Base-by-base conservation (phyloP, 495 filamentous ascomycete species). In the Neurospora tetrasperma region DNA sequence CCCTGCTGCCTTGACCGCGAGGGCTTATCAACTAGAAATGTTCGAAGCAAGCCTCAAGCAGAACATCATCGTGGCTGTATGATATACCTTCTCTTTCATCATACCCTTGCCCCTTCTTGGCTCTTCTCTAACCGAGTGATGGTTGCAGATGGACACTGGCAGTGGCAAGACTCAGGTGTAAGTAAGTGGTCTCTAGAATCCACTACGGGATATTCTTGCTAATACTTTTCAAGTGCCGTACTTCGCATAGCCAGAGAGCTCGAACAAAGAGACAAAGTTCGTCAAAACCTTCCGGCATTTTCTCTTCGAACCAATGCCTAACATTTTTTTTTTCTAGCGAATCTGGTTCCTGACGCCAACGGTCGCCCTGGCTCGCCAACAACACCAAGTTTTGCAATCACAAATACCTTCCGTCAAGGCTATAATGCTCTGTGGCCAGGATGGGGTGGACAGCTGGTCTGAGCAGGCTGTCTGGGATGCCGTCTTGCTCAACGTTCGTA, bases 111-210 rank as follows among this genome's bases (percentile, higher is more conserved):
- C 39, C 70, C 48, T 7, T 14, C 23, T 23, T 59, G 23, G 46
- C 40, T 6, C 16, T 11, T 69, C 77, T 70, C 75, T 54, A 42
- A 27, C 42, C 44, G 8, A 44, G 46, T 73, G 42, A 62, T 42
- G 1, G 12, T 10, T 11, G 38, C 73, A 95, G 91, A 97, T 97
- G 94, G 94, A 96, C 77, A 97, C 94, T 0, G 94, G 94, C 2
- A 93, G 89, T 78, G 95, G 95, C 10, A 98, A 98, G 81, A 98
- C 95, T 3, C 90, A 92, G 72, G 90, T 97, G 94, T 94, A 89
- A 78, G 94, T 94, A 89, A 78, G 88, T 80, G 68, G n/a, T 27
- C 20, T 27, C 20, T 8, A 7, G 46, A 73, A 40, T 68, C 42
- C 42, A 20, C 38, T 59, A 62, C 42, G 41, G 42, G 20, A 62